Evolutionary conservation across 2,329 filamentous ascomycete species (phyloP).

Genomic region (Diaporthe caulivora): DNA sequence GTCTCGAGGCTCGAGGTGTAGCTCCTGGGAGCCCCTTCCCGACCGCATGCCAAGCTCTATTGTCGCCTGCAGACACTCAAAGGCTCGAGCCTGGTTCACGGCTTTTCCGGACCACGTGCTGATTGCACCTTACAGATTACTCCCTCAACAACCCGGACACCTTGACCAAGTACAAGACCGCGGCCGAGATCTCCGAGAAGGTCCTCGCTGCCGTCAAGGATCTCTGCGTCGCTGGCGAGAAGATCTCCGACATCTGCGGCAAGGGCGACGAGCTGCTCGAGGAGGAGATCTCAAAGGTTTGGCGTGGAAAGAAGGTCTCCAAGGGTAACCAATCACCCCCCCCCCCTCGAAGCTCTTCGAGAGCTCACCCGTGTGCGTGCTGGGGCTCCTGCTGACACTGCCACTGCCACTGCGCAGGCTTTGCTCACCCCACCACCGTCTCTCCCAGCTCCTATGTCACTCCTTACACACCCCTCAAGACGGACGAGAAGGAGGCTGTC

Average conservation of each 20-base stretch:
- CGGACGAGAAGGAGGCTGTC: conserved; percentile 87
- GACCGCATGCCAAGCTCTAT: not conserved
- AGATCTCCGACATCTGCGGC: conserved; percentile 94
- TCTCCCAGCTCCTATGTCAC: conserved; percentile 95
- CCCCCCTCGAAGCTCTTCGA: conserved; percentile 45
- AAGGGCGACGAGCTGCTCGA: conserved; percentile 95
- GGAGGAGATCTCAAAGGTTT: conserved; percentile 94
- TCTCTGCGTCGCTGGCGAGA: conserved; percentile 84
- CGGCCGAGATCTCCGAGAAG: conserved; percentile 94
- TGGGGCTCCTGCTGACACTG: not conserved
- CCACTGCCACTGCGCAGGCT: conserved; percentile 70
- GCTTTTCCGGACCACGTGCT: not conserved
- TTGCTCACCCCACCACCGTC: conserved; percentile 93
- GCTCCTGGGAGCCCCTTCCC: not conserved
- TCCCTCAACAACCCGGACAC: conserved; percentile 92
- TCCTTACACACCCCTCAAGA: conserved; percentile 91
- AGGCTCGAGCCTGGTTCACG: not conserved
- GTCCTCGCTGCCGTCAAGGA: conserved; percentile 87
- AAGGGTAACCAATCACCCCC: conserved; percentile 74
- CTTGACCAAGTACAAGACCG: conserved; percentile 99
- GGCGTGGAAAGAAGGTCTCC: conserved; percentile 95
- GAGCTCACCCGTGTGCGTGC: conserved; percentile 3
- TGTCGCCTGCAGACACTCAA: not conserved
- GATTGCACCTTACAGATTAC: conserved; percentile 72
- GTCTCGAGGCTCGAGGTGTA: not conserved